Percentiles rank a stretch among this genome's conserved stretches.
Evolutionary conservation across 2,329 filamentous ascomycete genomes (phyloP).

Genomic region (Hypoxylon sp.): DNA sequence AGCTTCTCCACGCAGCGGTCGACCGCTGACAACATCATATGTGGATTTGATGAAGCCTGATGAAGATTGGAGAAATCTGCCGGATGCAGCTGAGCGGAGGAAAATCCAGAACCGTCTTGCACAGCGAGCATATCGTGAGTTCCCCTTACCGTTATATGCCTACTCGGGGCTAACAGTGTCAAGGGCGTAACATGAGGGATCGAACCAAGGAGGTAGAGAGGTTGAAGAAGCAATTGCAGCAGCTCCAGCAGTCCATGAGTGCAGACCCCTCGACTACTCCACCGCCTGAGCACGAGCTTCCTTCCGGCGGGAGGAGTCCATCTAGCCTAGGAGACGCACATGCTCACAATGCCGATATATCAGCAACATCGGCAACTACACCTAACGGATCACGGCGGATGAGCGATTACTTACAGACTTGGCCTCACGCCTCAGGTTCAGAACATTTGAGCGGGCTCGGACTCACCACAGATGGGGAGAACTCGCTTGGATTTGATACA

Average conservation of each 20-base stretch:
- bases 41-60: constrained; percentile 56
- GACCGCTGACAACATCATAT: constrained; percentile 54
- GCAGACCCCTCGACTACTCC: constrained; percentile 50
- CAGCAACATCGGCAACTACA: constrained; percentile 36
- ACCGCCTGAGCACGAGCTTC: constrained; percentile 51
- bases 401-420: constrained; percentile 51
- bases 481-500: constrained; percentile 48
- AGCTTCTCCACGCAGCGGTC: constrained; percentile 53
- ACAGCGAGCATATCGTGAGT: constrained; percentile 55
- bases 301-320: constrained; percentile 49
- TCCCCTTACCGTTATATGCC: neutral
- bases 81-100: constrained; percentile 54
- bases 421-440: constrained; percentile 47
- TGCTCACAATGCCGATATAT: constrained; percentile 36
- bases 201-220: constrained; percentile 55
- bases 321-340: constrained; percentile 45
- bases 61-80: constrained; percentile 56
- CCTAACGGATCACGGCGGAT: constrained; percentile 47
- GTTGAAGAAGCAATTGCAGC: constrained; percentile 54
- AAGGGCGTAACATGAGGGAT: constrained; percentile 55
- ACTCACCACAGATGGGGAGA: constrained; percentile 49
- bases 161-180: constrained; percentile 23
- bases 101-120: constrained; percentile 57
- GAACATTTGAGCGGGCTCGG: constrained; percentile 50
- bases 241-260: constrained; percentile 52